These are phyloP conservation scores for Kodamaea hsintzibuensis DNA, from an alignment of 805 yeast genomes.

Conservation along the genomic window DNA sequence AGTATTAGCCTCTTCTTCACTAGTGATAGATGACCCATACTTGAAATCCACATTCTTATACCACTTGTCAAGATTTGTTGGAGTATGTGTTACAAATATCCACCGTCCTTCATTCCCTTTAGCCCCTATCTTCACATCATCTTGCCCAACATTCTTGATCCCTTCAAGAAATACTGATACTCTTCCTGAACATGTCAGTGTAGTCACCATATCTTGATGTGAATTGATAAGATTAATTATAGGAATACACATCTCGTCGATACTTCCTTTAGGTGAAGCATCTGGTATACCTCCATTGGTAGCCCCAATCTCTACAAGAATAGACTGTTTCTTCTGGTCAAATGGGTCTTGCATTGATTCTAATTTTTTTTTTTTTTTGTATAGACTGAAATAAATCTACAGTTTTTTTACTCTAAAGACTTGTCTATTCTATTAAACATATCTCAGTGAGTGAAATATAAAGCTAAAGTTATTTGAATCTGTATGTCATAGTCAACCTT, in stretches of 20 bases:
- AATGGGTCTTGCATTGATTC: constrained; percentile 54
- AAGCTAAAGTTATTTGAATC: too few species aligned
- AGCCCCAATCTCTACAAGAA: constrained; percentile 52
- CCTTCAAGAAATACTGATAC: constrained; percentile 84
- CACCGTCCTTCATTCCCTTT: constrained; percentile 86
- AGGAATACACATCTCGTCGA: constrained; percentile 75
- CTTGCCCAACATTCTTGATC: constrained; percentile 34
- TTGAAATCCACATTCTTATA: constrained; percentile 31
- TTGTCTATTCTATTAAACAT: neutral
- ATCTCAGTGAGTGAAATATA: neutral
- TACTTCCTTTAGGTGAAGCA: constrained; percentile 84
- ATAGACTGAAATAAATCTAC: neutral
- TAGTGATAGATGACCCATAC: constrained; percentile 8
- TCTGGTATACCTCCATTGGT: constrained; percentile 51
- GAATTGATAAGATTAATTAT: constrained; percentile 67
- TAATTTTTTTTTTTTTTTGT: neutral
- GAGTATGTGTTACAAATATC: constrained; percentile 77
- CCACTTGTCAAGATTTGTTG: constrained; percentile 51
- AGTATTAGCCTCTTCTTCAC: constrained; percentile 21
- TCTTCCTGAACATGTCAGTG: constrained; percentile 87
- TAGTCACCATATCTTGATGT: constrained; percentile 71
- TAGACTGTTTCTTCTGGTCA: constrained; percentile 61
- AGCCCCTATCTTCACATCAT: constrained; percentile 58
- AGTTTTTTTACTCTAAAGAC: neutral
- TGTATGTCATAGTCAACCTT: too few species aligned